These are phyloP conservation scores for Elaphomyces granulatus DNA, from an alignment of 495 filamentous ascomycete species.

Conservation along the genomic window DNA sequence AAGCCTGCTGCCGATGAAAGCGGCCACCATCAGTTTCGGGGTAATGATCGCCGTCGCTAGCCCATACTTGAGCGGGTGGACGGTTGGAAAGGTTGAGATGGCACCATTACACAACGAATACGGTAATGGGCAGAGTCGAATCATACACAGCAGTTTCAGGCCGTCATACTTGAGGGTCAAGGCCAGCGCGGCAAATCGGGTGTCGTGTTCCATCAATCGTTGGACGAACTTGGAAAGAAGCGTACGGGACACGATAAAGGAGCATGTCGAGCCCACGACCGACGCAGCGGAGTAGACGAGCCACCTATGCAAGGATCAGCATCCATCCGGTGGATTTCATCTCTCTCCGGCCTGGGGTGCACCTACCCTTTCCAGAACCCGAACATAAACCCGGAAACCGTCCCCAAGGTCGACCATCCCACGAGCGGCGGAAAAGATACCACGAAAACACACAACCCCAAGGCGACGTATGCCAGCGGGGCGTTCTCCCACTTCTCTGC, in stretches of 20 bases:
- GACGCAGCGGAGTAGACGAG: constrained; percentile 68
- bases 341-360: neutral
- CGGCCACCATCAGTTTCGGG: constrained; percentile 80
- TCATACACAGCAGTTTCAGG: constrained; percentile 78
- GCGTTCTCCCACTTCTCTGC: constrained; percentile 60
- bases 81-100: constrained; percentile 81
- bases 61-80: constrained; percentile 59
- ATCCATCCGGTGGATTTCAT: neutral
- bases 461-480: constrained; percentile 55
- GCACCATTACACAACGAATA: constrained; percentile 92
- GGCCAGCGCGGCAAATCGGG: constrained; percentile 55
- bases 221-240: constrained; percentile 65
- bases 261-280: constrained; percentile 56
- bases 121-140: constrained; percentile 84
- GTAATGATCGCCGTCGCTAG: constrained; percentile 62
- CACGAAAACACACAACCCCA: constrained; percentile 64
- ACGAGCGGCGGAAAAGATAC: constrained; percentile 83
- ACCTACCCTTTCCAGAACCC: constrained; percentile 71
- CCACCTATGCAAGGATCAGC: constrained; percentile 40
- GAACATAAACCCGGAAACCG: constrained; percentile 83
- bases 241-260: constrained; percentile 67
- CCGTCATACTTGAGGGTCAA: constrained; percentile 68
- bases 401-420: constrained; percentile 79
- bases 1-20: constrained; percentile 76
- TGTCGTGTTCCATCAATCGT: constrained; percentile 65